phyloP scores from a whole-genome alignment of 2,329 filamentous ascomycete species.

The Colletotrichum simmondsii region DNA sequence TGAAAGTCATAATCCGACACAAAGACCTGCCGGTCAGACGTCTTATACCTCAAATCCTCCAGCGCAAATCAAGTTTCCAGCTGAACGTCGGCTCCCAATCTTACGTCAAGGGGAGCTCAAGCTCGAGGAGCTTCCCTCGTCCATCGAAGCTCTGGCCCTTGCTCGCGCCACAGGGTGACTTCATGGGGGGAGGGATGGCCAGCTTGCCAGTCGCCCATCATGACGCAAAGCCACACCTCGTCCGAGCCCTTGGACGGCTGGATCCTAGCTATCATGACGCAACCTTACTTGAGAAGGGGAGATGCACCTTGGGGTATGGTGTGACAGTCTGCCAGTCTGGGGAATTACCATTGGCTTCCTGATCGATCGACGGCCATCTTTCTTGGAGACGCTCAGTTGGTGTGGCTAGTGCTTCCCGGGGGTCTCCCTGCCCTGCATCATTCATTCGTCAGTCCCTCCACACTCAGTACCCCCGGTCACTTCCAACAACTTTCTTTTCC shows the following conservation, averaged over 20 bases:
- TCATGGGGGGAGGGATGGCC: slow-evolving; percentile 28
- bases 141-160: slow-evolving; percentile 23
- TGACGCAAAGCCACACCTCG: slow-evolving; percentile 38
- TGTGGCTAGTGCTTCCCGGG: slow-evolving; percentile 33
- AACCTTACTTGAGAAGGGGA: slow-evolving; percentile 27
- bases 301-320: slow-evolving; percentile 32
- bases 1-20: background rate
- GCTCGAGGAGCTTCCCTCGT: slow-evolving; percentile 25
- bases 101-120: slow-evolving; percentile 35
- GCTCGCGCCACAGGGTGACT: slow-evolving; percentile 36
- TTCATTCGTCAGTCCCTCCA: slow-evolving; percentile 35
- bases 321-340: slow-evolving; percentile 26
- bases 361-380: slow-evolving; percentile 41
- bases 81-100: slow-evolving; percentile 3
- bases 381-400: slow-evolving; percentile 29
- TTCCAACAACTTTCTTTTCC: slow-evolving; percentile 28
- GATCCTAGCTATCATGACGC: slow-evolving; percentile 35
- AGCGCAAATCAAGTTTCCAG: slow-evolving; percentile 35
- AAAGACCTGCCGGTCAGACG: slow-evolving; percentile 11
- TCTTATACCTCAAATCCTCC: slow-evolving; percentile 35
- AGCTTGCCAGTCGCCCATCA: slow-evolving; percentile 27
- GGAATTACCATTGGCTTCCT: slow-evolving; percentile 39
- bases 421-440: slow-evolving; percentile 33
- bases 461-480: slow-evolving; percentile 10
- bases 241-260: slow-evolving; percentile 28